Percentiles rank a stretch among this genome's conserved stretches.
Evolutionary conservation across 768 basidiomycete genomes (phyloP).

Genomic region (Nevesoporus exiguus): DNA sequence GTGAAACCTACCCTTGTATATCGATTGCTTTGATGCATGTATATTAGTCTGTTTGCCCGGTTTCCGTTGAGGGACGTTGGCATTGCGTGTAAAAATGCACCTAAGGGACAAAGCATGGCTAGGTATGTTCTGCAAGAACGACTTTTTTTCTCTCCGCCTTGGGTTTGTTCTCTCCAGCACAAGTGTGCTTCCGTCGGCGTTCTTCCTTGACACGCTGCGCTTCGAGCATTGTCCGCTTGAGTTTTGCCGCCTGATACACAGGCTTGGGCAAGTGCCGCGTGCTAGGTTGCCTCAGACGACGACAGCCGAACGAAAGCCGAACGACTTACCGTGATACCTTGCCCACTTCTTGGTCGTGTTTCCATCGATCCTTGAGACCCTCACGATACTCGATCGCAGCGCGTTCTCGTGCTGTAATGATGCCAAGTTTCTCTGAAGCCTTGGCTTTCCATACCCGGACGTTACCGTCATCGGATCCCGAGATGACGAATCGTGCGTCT

Average conservation of each 20-base stretch:
- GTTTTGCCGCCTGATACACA: slow-evolving; percentile 82
- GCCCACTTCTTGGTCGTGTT: slow-evolving; percentile 75
- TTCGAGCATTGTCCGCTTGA: slow-evolving; percentile 93
- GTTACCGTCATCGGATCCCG: slow-evolving; percentile 93
- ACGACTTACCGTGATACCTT: slow-evolving; percentile 70
- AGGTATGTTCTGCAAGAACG: slow-evolving; percentile 73
- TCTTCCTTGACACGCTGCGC: slow-evolving; percentile 90
- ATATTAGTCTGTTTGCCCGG: not conserved
- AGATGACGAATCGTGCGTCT: slow-evolving; percentile 86
- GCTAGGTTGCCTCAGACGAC: slow-evolving; percentile 34
- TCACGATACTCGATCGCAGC: slow-evolving; percentile 92
- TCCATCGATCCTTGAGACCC: slow-evolving; percentile 85
- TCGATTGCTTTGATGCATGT: not conserved
- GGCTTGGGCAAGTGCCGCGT: slow-evolving; percentile 84
- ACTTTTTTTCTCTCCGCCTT: slow-evolving; percentile 88
- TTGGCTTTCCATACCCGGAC: slow-evolving; percentile 94
- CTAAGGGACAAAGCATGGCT: slow-evolving; percentile 18
- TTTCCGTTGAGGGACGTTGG: slow-evolving; percentile 1
- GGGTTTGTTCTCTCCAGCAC: slow-evolving; percentile 82
- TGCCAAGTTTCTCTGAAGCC: slow-evolving; percentile 87
- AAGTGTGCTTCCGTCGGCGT: slow-evolving; percentile 83
- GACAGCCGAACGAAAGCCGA: not conserved
- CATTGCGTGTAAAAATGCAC: slow-evolving; percentile 7
- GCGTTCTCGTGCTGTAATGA: slow-evolving; percentile 85
- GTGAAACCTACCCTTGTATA: slow-evolving; percentile 1